Conservation (phyloP, 208 protist genomes). For the Trypanosoma rangeli region DNA sequence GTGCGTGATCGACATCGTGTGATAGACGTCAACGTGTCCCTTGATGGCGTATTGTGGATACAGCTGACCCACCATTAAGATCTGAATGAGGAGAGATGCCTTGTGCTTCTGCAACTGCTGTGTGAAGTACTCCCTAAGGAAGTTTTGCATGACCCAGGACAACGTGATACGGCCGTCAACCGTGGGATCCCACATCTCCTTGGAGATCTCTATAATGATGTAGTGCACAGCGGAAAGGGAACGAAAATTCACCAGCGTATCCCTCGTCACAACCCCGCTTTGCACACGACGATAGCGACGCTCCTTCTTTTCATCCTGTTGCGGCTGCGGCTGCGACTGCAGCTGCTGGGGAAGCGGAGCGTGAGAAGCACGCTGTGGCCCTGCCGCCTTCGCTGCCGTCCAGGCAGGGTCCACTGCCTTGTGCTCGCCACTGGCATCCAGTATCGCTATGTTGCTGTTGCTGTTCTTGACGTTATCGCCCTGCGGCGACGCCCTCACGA, state of each 20-base stretch:
- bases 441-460: background rate
- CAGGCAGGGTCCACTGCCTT: background rate
- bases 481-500: background rate
- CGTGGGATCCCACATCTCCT: slow-evolving; percentile 85
- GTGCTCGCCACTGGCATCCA: background rate
- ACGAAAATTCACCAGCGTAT: slow-evolving; percentile 74
- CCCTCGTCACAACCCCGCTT: slow-evolving; percentile 65
- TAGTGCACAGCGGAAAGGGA: slow-evolving; percentile 80
- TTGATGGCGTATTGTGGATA: slow-evolving; percentile 46
- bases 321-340: background rate
- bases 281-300: slow-evolving; percentile 36
- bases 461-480: slow-evolving; percentile 9
- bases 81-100: slow-evolving; percentile 61
- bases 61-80: slow-evolving; percentile 74
- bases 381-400: background rate
- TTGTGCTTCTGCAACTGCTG: slow-evolving; percentile 67
- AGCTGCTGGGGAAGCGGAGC: background rate
- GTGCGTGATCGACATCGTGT: slow-evolving; percentile 62
- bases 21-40: slow-evolving; percentile 59
- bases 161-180: slow-evolving; percentile 73
- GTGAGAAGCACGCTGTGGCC: background rate
- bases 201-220: slow-evolving; percentile 71
- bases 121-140: slow-evolving; percentile 67
- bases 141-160: slow-evolving; percentile 74
- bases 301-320: slow-evolving; percentile 4